A percentile compares a stretch with the other conserved stretches of the same genome.
phyloP scores from a whole-genome alignment of 2,329 filamentous ascomycete genomes.

The Moelleriella libera region DNA sequence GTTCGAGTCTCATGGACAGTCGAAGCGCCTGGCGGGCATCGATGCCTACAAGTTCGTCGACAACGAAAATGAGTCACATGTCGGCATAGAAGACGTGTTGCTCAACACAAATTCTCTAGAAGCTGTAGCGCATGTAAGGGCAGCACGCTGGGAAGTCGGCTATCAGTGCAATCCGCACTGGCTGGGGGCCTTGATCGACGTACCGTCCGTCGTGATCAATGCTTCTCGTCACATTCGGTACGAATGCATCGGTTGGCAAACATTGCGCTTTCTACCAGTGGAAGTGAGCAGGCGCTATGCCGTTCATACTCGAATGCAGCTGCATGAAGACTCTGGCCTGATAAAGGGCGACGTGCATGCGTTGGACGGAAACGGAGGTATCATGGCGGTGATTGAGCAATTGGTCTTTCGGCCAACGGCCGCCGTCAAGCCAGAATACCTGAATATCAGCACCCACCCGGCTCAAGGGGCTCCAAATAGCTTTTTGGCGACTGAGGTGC shows the following conservation, averaged over 20 bases:
- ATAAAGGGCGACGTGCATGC: background rate
- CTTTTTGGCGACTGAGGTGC: no score
- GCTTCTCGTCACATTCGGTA: background rate
- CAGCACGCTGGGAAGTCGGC: background rate
- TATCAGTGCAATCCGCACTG: background rate
- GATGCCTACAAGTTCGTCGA: background rate
- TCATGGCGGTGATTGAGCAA: background rate
- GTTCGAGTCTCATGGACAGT: background rate
- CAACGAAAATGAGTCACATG: background rate
- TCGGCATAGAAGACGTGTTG: background rate
- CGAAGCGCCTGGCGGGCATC: background rate
- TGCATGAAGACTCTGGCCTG: background rate
- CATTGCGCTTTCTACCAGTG: background rate
- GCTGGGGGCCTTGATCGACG: background rate
- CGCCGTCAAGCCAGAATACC: background rate
- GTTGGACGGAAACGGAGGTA: background rate
- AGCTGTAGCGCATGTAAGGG: background rate
- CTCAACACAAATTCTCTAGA: background rate
- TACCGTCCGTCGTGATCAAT: background rate
- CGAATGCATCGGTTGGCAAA: background rate
- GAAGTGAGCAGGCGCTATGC: background rate
- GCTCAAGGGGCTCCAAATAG: no score
- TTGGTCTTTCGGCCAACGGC: background rate
- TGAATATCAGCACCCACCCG: no score
- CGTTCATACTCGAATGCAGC: background rate